Base-by-base conservation (phyloP, 345 rosid genomes). In the Citrus unshiu region DNA sequence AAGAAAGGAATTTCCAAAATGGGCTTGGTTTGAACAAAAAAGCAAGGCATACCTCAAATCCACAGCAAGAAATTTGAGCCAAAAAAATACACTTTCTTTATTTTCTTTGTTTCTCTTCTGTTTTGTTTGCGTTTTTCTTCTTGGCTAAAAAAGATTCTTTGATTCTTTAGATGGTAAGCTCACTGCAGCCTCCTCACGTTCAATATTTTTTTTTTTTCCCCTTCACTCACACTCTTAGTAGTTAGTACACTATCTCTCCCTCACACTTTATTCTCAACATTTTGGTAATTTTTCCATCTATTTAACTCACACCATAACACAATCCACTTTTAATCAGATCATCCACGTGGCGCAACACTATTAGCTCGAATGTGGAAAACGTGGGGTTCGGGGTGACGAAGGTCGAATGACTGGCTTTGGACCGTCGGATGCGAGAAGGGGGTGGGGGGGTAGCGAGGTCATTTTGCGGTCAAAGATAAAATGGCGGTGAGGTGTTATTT, bases 71-170 rank as follows among this genome's bases (percentile, higher is more conserved):
- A 63, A 80, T 72, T 61, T 56, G 25, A 22, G 60, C 22, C 0
- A 63, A 32, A 81, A 70, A 71, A 60, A 21, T n/a, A 12, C 34
- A 46, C 64, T 29, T 39, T 68, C 73, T 73, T 27, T 46, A 10
- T 46, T 46, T 46, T 46, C 51, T 13, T 46, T 46, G 18, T 46
- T 46, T 76, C 78, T 74, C 79, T 63, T 63, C 32, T 40, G 58
- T 76, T 35, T 56, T 68, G 70, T 46, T 78, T 40, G 49, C 43
- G 77, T 77, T 70, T 76, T 79, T 66, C 65, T 64, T 67, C 64
- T 60, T 18, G 9, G 46, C 61, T 84, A 87, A 88, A 64, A 88
- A 88, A 89, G 94, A 90, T 92, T 85, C 92, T 83, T 86, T 87
- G 90, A 90, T 85, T 89, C 88, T 88, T 81, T 84, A 78, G 84